These are phyloP conservation scores for Takakia lepidozioides DNA, from an alignment of 225 moss, liverwort and hornwort species.

Conservation along the genomic window DNA sequence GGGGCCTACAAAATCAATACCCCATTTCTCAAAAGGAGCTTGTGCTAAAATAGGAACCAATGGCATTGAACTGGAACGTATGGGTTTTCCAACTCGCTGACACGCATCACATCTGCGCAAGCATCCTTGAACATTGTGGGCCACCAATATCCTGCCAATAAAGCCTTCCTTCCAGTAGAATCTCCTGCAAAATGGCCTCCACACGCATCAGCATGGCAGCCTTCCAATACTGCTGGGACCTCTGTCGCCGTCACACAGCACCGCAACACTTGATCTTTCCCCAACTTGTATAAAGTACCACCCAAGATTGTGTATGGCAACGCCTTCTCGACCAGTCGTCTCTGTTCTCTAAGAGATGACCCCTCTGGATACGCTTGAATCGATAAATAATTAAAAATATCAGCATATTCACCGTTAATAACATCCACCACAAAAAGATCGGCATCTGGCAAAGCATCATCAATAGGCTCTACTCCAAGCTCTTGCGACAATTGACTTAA, in stretches of 20 bases:
- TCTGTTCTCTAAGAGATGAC: background rate
- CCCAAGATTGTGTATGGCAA: background rate
- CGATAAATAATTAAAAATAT: background rate
- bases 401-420: background rate
- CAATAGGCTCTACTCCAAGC: background rate
- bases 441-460: slow-evolving; percentile 1
- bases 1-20: slow-evolving; percentile 11
- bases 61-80: background rate
- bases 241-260: background rate
- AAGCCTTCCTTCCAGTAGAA: background rate
- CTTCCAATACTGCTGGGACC: no score
- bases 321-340: background rate
- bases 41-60: slow-evolving; percentile 3
- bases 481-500: no score
- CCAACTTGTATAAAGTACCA: background rate
- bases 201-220: background rate
- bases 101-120: slow-evolving; percentile 5
- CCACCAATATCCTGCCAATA: slow-evolving; percentile 9
- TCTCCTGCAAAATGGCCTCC: slow-evolving; percentile 1
- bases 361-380: background rate
- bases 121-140: slow-evolving; percentile 4
- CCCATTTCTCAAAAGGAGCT: slow-evolving; percentile 10
- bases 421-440: background rate
- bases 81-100: slow-evolving; percentile 4
- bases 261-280: background rate